phyloP scores from a whole-genome alignment of 306 rosid genomes.

The Sindora glabra region DNA sequence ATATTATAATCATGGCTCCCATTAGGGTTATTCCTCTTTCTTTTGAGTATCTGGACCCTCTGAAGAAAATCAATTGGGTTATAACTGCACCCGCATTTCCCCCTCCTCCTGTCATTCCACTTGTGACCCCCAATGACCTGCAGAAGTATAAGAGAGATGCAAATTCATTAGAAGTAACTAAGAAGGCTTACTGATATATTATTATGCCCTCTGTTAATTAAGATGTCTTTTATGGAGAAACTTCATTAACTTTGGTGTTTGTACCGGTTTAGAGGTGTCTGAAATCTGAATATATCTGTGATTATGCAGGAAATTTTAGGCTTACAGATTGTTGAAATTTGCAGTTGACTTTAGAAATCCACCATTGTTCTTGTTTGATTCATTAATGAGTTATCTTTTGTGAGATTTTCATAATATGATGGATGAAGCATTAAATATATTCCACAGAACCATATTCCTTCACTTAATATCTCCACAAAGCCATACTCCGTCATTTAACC shows the following conservation, averaged over 20 bases:
- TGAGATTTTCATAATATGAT: no score
- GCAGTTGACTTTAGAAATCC: background rate
- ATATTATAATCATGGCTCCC: constrained; percentile 72
- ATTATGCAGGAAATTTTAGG: background rate
- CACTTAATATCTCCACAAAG: no score
- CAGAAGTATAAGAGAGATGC: background rate
- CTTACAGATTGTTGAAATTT: background rate
- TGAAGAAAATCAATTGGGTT: constrained; percentile 75
- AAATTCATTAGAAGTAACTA: background rate
- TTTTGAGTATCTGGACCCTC: constrained; percentile 64
- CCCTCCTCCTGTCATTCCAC: constrained; percentile 96
- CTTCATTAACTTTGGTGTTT: background rate
- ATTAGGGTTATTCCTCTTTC: constrained; percentile 77
- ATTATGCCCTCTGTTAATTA: background rate
- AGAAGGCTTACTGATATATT: background rate
- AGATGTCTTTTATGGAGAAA: background rate
- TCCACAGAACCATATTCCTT: background rate
- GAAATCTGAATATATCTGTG: background rate
- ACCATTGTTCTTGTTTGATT: no score
- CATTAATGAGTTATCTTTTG: no score
- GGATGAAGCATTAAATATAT: background rate
- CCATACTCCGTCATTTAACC: no score
- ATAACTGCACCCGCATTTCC: constrained; percentile 88
- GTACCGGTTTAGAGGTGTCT: background rate
- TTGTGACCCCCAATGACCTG: constrained; percentile 78